A percentile compares a stretch with the other conserved stretches of the same genome.
Evolutionary conservation across 2,329 filamentous ascomycete species (phyloP).

Genomic region (Aspergillus sp.): DNA sequence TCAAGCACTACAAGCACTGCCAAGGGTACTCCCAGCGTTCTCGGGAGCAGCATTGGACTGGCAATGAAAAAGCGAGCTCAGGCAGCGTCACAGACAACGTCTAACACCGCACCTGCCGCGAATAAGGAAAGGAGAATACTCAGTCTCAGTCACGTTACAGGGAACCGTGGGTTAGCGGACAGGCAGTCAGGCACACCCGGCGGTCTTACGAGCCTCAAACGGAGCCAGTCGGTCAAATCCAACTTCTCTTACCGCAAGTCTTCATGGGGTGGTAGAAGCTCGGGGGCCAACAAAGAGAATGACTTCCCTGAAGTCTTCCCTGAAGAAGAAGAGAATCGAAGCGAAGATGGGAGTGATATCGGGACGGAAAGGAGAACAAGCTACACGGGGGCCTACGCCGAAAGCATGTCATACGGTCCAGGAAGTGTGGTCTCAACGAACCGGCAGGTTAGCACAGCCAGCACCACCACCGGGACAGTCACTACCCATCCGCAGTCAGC

Average conservation of each 20-base stretch:
- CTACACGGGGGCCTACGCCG: constrained; percentile 43
- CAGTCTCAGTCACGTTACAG: constrained; percentile 85
- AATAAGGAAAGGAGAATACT: constrained; percentile 74
- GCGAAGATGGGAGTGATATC: constrained; percentile 51
- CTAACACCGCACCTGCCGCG: constrained; percentile 49
- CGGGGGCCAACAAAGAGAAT: constrained; percentile 60
- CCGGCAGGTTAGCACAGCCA: constrained; percentile 41
- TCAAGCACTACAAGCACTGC: constrained; percentile 34
- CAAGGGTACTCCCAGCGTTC: constrained; percentile 36
- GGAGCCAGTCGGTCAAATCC: constrained; percentile 75
- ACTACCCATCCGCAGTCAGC: constrained; percentile 24
- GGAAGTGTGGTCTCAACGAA: constrained; percentile 42
- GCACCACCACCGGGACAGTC: constrained; percentile 37
- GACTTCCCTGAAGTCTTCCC: constrained; percentile 47
- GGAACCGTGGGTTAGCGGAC: constrained; percentile 55
- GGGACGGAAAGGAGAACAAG: constrained; percentile 47
- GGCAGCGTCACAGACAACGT: constrained; percentile 38
- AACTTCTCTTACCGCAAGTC: constrained; percentile 62
- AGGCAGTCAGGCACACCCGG: constrained; percentile 36
- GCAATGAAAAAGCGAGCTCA: constrained; percentile 54
- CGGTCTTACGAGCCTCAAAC: constrained; percentile 62
- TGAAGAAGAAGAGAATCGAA: constrained; percentile 61
- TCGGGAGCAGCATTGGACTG: constrained; percentile 47
- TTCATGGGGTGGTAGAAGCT: constrained; percentile 63
- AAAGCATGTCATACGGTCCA: constrained; percentile 42